phyloP scores from a whole-genome alignment of 768 basidiomycete genomes.

The Psilocybe tampanensis region DNA sequence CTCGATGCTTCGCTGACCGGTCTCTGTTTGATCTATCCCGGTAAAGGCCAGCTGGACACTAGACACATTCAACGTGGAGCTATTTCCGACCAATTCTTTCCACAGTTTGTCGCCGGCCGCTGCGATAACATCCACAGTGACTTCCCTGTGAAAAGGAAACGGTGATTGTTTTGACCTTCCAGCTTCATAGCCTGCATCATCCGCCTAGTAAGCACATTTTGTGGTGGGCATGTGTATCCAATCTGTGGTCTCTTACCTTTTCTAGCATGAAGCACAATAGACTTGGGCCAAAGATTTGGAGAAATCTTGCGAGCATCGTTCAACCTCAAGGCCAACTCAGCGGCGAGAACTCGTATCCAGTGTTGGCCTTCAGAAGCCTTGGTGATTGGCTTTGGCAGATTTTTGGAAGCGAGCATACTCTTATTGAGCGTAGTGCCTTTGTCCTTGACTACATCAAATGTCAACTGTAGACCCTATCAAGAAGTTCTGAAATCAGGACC shows the following conservation, averaged over 20 bases:
- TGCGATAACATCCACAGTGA: conserved; percentile 77
- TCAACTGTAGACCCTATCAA: conserved; percentile 7
- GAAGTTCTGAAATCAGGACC: conserved; percentile 43
- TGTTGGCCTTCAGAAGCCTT: conserved; percentile 77
- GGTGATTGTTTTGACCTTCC: conserved; percentile 81
- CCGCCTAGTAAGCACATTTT: conserved; percentile 2
- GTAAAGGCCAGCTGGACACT: conserved; percentile 75
- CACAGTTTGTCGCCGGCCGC: conserved; percentile 79
- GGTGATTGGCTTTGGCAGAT: conserved; percentile 78
- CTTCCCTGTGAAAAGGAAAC: conserved; percentile 80
- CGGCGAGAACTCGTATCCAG: conserved; percentile 91
- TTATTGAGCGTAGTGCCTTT: conserved; percentile 73
- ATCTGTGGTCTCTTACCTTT: conserved; percentile 50
- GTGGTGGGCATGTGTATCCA: neutral
- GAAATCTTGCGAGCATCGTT: conserved; percentile 75
- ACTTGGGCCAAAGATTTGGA: conserved; percentile 90
- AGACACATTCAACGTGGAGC: conserved; percentile 63
- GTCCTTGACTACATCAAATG: conserved; percentile 69
- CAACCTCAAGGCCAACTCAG: conserved; percentile 85
- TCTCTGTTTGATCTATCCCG: conserved; percentile 73
- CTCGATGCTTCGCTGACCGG: conserved; percentile 86
- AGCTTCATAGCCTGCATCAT: conserved; percentile 57
- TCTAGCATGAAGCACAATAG: conserved; percentile 76
- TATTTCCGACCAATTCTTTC: conserved; percentile 78
- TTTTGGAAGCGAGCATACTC: conserved; percentile 97